Evolutionary conservation across 192 early-diverging fungal species (phyloP).

Genomic region (Piromyces finnis): DNA sequence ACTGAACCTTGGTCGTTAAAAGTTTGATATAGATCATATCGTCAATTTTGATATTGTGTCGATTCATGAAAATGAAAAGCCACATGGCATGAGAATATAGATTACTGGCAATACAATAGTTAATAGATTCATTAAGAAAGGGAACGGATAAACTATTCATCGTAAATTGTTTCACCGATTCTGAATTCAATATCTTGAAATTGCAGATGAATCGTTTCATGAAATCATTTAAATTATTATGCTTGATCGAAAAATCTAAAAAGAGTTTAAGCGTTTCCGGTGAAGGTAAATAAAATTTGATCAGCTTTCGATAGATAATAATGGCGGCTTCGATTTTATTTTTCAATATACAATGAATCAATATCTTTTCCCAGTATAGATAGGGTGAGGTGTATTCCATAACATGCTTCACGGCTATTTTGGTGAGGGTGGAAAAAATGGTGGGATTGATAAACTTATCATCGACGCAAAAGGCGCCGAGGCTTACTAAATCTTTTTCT

Average conservation of each 20-base stretch:
- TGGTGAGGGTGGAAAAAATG: not conserved
- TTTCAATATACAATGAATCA: not conserved
- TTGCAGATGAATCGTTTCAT: not conserved
- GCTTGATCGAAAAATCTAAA: not conserved
- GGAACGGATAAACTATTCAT: too few species aligned
- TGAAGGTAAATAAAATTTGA: not conserved
- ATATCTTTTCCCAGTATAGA: not conserved
- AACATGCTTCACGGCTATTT: not conserved
- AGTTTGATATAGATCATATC: not conserved
- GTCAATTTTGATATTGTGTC: not conserved
- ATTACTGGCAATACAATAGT: not conserved
- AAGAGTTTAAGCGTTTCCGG: not conserved
- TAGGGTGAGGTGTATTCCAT: not conserved
- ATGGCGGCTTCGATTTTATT: not conserved
- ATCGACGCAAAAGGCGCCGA: not conserved
- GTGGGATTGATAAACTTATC: not conserved
- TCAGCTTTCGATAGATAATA: not conserved
- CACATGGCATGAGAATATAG: not conserved
- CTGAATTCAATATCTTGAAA: not conserved
- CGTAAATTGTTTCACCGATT: not conserved
- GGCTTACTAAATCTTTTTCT: not conserved
- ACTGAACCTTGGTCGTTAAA: not conserved
- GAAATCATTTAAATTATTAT: not conserved
- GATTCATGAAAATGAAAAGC: not conserved
- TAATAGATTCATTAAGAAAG: not conserved